Conservation (phyloP, 2,329 filamentous ascomycete genomes). For the Colletotrichum sublineola region DNA sequence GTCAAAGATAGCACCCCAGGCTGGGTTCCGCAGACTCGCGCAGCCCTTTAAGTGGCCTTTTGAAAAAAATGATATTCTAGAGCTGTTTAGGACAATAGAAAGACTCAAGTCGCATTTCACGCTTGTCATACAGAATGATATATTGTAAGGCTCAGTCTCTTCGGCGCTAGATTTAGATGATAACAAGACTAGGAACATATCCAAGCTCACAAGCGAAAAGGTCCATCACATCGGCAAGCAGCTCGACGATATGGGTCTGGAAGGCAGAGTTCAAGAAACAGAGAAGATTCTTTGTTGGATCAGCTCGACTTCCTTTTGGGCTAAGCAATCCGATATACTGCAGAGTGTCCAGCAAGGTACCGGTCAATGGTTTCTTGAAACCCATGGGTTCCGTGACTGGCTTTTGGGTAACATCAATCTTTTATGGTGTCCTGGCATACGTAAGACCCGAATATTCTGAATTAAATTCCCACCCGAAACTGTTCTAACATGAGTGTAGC, state of each 20-base stretch:
- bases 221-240: neutral
- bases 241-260: neutral
- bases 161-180: neutral
- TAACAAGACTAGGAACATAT: neutral
- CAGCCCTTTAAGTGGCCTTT: conserved; percentile 13
- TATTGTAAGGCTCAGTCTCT: neutral
- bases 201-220: neutral
- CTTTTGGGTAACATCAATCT: neutral
- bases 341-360: neutral
- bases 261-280: neutral
- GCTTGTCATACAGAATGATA: conserved; percentile 16
- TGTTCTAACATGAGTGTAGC: neutral
- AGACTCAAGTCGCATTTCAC: conserved; percentile 15
- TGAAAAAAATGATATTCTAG: conserved; percentile 14
- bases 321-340: conserved; percentile 1
- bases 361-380: conserved; percentile 4
- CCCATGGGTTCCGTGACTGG: neutral
- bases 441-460: neutral
- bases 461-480: neutral
- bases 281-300: conserved; percentile 3
- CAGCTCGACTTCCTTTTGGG: neutral
- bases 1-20: conserved; percentile 12
- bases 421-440: conserved; percentile 2
- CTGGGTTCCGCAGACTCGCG: neutral
- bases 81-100: conserved; percentile 9